A percentile compares a stretch with the other conserved stretches of the same genome.
phyloP scores from a whole-genome alignment of 345 rosid genomes.

The Citrus inodora region DNA sequence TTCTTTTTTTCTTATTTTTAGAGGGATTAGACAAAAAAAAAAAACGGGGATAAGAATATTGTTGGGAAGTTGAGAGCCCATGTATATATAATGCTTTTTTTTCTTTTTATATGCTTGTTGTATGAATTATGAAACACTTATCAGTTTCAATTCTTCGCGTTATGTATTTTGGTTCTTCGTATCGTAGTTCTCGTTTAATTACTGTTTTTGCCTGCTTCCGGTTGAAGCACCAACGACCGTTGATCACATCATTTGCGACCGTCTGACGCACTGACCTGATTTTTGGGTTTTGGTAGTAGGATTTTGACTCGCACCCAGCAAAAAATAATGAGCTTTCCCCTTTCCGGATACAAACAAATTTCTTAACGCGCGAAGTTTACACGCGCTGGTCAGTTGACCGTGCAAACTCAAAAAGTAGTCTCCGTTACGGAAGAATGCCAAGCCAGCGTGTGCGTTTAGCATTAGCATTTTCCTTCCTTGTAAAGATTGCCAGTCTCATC shows the following conservation, averaged over 20 bases:
- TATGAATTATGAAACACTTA: constrained; percentile 1
- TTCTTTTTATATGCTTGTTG: not conserved
- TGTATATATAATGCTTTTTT: constrained; percentile 13
- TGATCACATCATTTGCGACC: not conserved
- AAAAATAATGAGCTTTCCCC: not conserved
- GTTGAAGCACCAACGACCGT: not conserved
- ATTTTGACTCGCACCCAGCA: not conserved
- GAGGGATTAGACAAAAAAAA: not conserved
- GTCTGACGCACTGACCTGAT: not conserved
- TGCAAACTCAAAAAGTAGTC: not conserved
- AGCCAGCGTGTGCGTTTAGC: constrained; percentile 50
- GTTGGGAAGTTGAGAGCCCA: not conserved
- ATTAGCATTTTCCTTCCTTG: not conserved
- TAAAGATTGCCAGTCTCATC: not conserved
- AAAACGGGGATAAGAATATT: not conserved
- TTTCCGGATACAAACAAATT: not conserved
- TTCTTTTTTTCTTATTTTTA: not conserved
- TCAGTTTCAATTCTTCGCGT: not conserved
- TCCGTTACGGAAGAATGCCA: not conserved
- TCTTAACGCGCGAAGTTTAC: not conserved
- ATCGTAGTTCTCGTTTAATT: not conserved
- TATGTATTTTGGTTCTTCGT: not conserved
- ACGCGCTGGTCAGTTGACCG: constrained; percentile 20
- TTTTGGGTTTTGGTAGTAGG: not conserved
- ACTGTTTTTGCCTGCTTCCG: not conserved